phyloP scores from a whole-genome alignment of 2,329 filamentous ascomycete species.

The Fusarium acutatum region DNA sequence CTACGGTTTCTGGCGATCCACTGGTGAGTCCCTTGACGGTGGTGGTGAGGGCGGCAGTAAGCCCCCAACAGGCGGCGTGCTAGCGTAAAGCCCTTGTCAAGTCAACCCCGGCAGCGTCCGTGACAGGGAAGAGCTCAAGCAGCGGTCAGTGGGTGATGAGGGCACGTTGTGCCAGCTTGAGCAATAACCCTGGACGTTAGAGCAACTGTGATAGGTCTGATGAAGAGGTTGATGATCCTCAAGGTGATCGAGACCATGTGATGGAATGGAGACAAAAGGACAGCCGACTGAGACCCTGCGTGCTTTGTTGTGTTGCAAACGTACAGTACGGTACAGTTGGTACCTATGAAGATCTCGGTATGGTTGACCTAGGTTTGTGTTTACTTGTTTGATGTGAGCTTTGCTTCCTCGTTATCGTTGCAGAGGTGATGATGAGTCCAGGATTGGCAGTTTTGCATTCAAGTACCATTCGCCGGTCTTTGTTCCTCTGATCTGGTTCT shows the following conservation, averaged over 20 bases:
- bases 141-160: constrained; percentile 40
- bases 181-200: constrained; percentile 22
- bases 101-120: constrained; percentile 38
- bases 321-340: constrained; percentile 1
- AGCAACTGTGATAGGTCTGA: constrained; percentile 22
- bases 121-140: constrained; percentile 38
- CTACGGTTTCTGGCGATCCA: constrained; percentile 27
- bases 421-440: background rate
- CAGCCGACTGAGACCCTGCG: constrained; percentile 27
- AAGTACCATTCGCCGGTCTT: background rate
- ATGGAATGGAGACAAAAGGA: constrained; percentile 30
- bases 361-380: background rate
- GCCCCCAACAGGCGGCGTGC: constrained; percentile 33
- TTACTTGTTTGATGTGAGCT: constrained; percentile 8
- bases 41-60: constrained; percentile 7
- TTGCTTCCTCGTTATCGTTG: background rate
- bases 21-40: constrained; percentile 14
- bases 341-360: background rate
- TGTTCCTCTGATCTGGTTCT: constrained; percentile 13
- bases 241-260: constrained; percentile 35
- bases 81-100: constrained; percentile 38
- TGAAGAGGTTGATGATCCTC: constrained; percentile 17
- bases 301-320: constrained; percentile 4
- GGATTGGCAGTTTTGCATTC: constrained; percentile 4
- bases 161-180: constrained; percentile 29